A percentile compares a stretch with the other conserved stretches of the same genome.
These are phyloP conservation scores for Didymella pinodella DNA, from an alignment of 2,329 filamentous ascomycete genomes.

Conservation along the genomic window DNA sequence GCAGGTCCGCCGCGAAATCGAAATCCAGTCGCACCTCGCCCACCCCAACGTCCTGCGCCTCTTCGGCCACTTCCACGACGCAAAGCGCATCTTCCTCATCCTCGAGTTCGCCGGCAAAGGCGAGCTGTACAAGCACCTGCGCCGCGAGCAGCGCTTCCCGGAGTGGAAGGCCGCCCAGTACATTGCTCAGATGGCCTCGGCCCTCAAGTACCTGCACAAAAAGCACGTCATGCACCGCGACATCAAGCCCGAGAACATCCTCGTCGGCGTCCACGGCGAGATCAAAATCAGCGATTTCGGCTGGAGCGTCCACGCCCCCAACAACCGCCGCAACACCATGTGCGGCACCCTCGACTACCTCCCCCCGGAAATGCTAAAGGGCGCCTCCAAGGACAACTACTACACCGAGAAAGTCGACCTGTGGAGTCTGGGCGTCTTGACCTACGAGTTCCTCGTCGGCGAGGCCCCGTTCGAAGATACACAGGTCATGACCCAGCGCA, in stretches of 20 bases:
- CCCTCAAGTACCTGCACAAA: conserved; percentile 87
- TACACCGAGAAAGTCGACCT: conserved; percentile 96
- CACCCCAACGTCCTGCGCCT: conserved; percentile 86
- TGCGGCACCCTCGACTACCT: conserved; percentile 98
- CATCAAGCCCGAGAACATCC: conserved; percentile 97
- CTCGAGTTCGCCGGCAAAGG: conserved; percentile 86
- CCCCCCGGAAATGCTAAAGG: conserved; percentile 95
- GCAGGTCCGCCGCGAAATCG: conserved; percentile 86
- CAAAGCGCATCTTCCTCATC: conserved; percentile 85
- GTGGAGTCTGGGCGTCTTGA: conserved; percentile 94
- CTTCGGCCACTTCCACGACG: conserved; percentile 89
- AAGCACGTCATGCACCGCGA: conserved; percentile 98
- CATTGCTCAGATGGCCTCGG: conserved; percentile 89
- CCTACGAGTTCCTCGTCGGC: conserved; percentile 94
- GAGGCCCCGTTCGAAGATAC: conserved; percentile 98
- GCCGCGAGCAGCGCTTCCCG: conserved; percentile 79
- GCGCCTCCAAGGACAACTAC: conserved; percentile 80
- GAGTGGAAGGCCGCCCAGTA: conserved; percentile 89
- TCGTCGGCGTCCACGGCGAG: conserved; percentile 95
- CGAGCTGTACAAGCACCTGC: conserved; percentile 86
- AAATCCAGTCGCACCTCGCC: conserved; percentile 86
- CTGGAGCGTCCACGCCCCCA: conserved; percentile 97
- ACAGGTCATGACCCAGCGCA: conserved; percentile 89
- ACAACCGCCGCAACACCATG: conserved; percentile 91
- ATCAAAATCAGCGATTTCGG: conserved; percentile 99